phyloP scores from a whole-genome alignment of 2,329 filamentous ascomycete species.

The Colletotrichum ledebouriae region DNA sequence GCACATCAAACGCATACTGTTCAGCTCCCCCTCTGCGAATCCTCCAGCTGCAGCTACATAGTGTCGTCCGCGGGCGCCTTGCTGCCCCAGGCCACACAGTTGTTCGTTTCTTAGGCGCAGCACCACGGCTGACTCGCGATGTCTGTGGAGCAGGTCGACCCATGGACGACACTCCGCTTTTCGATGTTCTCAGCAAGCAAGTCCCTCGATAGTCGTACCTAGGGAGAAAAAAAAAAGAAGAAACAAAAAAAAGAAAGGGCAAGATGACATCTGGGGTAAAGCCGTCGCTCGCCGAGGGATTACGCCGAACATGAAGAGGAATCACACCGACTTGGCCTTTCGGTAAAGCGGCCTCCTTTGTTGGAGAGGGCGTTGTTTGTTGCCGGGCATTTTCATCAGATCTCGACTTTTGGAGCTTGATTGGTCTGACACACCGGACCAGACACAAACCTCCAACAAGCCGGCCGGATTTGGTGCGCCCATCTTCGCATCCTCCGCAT shows the following conservation, averaged over 20 bases:
- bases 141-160: background rate
- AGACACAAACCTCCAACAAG: background rate
- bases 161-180: background rate
- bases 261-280: constrained; percentile 32
- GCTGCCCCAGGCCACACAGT: background rate
- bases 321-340: constrained; percentile 39
- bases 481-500: constrained; percentile 17
- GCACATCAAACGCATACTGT: constrained; percentile 42
- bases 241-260: constrained; percentile 10
- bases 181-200: constrained; percentile 4
- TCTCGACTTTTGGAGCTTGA: constrained; percentile 14
- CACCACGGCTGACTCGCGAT: constrained; percentile 28
- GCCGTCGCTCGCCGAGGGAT: constrained; percentile 14
- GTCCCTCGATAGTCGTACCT: background rate
- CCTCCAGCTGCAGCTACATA: background rate
- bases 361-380: constrained; percentile 7
- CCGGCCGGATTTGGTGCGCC: constrained; percentile 19
- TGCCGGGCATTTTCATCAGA: constrained; percentile 17
- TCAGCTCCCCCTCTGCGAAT: constrained; percentile 2
- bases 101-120: background rate
- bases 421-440: constrained; percentile 33
- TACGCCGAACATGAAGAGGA: constrained; percentile 25
- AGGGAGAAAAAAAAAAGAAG: background rate
- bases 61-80: background rate
- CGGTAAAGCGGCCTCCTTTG: background rate